Conservation (phyloP, 768 basidiomycete species). For the Kwoniella bestiolae region DNA sequence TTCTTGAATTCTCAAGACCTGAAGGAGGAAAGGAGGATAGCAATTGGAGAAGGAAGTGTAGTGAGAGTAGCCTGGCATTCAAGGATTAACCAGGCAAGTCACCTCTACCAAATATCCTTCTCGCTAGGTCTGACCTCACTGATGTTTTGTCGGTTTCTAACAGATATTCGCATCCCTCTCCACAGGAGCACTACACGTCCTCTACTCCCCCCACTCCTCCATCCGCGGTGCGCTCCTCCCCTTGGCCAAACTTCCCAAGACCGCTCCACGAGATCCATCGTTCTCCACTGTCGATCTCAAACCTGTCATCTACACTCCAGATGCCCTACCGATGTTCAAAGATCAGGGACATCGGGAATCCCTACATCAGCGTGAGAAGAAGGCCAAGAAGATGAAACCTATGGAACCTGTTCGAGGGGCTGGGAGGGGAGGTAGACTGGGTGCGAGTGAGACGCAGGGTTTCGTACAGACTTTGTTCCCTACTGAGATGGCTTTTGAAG, state of each 20-base stretch:
- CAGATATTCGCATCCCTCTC: conserved; percentile 88
- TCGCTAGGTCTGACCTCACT: neutral
- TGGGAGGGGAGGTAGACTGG: conserved; percentile 90
- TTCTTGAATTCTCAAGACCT: conserved; percentile 74
- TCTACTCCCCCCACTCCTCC: conserved; percentile 90
- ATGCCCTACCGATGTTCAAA: conserved; percentile 87
- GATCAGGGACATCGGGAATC: conserved; percentile 69
- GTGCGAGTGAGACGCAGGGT: conserved; percentile 95
- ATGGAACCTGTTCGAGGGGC: conserved; percentile 91
- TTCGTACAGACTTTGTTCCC: conserved; percentile 88
- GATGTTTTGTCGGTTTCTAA: neutral
- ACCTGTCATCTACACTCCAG: conserved; percentile 89
- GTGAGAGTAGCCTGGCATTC: conserved; percentile 94
- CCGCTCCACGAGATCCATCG: conserved; percentile 81
- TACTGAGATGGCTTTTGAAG: conserved; percentile 66
- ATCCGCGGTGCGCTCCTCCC: conserved; percentile 89
- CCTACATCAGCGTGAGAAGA: conserved; percentile 89
- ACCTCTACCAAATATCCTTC: neutral
- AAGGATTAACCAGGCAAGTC: conserved; percentile 87
- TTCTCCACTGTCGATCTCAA: conserved; percentile 70
- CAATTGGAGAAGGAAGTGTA: conserved; percentile 61
- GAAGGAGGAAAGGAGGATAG: conserved; percentile 60
- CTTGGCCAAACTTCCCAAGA: conserved; percentile 80
- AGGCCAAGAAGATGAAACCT: conserved; percentile 88
- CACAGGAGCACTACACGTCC: conserved; percentile 81